Conservation (phyloP, 1,284 basidiomycete species). For the Microbotryum silenes-acaulis region DNA sequence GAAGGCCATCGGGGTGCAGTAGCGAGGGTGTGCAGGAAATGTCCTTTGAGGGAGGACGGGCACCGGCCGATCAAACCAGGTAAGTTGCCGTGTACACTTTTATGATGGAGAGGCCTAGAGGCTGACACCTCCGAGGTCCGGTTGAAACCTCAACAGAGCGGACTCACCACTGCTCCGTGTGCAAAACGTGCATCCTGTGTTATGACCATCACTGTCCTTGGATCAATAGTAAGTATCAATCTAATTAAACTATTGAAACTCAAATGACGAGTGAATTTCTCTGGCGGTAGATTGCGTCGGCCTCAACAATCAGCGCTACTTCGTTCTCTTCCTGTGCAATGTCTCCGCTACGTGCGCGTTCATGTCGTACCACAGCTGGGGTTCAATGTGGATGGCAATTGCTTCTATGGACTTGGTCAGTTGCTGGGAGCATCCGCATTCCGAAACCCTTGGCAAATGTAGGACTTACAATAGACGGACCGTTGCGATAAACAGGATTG, state of each 20-base stretch:
- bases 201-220: constrained; percentile 84
- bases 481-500: constrained; percentile 7
- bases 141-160: constrained; percentile 50
- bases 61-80: constrained; percentile 62
- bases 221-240: constrained; percentile 55
- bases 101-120: background rate
- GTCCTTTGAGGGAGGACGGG: constrained; percentile 46
- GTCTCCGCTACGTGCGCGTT: constrained; percentile 31
- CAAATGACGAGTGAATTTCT: background rate
- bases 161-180: constrained; percentile 90
- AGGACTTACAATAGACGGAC: background rate
- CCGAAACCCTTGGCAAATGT: background rate
- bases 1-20: background rate
- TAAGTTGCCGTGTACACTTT: constrained; percentile 42
- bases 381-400: constrained; percentile 16
- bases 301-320: constrained; percentile 89
- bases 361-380: constrained; percentile 29
- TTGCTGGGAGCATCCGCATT: background rate
- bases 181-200: constrained; percentile 82
- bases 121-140: background rate
- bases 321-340: constrained; percentile 79
- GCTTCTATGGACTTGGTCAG: constrained; percentile 7
- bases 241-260: constrained; percentile 48
- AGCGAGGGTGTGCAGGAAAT: constrained; percentile 32
- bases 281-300: constrained; percentile 50